These are phyloP conservation scores for Pichia nakasei DNA, from an alignment of 805 yeast genomes.

Conservation along the genomic window DNA sequence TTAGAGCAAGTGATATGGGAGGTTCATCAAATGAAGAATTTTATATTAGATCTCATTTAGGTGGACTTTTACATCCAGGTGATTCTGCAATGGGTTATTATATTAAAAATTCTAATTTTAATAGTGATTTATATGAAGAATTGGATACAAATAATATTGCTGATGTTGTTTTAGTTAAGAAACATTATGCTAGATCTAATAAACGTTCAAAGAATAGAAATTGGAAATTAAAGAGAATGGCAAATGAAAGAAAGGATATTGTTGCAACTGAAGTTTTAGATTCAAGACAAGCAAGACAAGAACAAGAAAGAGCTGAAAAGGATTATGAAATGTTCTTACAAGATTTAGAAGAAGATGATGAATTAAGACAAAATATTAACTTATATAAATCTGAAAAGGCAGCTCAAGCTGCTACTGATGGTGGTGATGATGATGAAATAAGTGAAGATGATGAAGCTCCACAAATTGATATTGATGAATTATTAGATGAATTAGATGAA, in stretches of 20 bases:
- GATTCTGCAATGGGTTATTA: conserved; percentile 92
- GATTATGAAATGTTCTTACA: conserved; percentile 95
- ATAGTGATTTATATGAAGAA: conserved; percentile 75
- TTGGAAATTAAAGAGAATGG: conserved; percentile 97
- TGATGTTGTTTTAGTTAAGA: conserved; percentile 85
- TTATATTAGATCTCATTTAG: conserved; percentile 84
- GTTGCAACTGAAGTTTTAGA: conserved; percentile 41
- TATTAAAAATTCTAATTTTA: conserved; percentile 76
- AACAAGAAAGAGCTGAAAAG: conserved; percentile 83
- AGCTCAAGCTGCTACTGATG: conserved; percentile 14
- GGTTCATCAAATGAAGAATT: conserved; percentile 65
- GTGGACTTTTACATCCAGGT: conserved; percentile 93
- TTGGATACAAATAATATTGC: conserved; percentile 58
- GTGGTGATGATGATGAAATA: conserved; percentile 29
- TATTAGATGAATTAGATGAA: conserved; percentile 89
- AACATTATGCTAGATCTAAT: conserved; percentile 72
- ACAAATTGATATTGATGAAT: conserved; percentile 79
- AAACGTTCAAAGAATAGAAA: conserved; percentile 68
- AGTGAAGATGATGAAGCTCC: conserved; percentile 76
- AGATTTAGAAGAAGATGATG: conserved; percentile 95
- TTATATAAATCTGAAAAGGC: conserved; percentile 58
- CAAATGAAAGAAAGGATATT: conserved; percentile 84
- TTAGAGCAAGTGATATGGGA: conserved; percentile 86
- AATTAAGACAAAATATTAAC: conserved; percentile 84
- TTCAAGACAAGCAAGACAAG: conserved; percentile 74